Base-by-base conservation (phyloP, 2,329 filamentous ascomycete genomes). In the Ceratocystis papillata region DNA sequence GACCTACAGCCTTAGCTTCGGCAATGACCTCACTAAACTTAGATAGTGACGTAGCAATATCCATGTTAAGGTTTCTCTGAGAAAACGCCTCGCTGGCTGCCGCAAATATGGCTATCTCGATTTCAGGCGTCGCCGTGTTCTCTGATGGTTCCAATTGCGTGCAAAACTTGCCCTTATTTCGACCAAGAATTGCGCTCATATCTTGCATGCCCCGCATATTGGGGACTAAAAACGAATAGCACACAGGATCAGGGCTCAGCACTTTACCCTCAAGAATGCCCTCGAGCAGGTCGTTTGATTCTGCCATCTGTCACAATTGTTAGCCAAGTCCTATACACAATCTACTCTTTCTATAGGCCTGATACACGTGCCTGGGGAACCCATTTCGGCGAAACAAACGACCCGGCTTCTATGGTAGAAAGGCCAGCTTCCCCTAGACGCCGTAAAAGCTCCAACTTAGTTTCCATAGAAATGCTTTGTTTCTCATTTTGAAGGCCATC, bases 401-500 rank as follows among this genome's bases (percentile, higher is more conserved):
- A 89, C 0, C 89, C 90, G 20, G 88, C 86, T 74, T 95, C 90
- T 69, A 95, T 93, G 2, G 85, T 85, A 5, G 78, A 77, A 53
- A 94, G 74, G 0, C 90, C 90, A 0, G 88, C 87, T 69, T 77
- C 77, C 44, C 85, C 83, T 68, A 95, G 77, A 68, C 83, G 79
- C 70, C 86, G 81, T 48, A 95, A 88, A 64, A 95, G 76, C 70
- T 91, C 84, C 65, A 93, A 82, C 75, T 95, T 95, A 1, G 86
- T 90, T 5, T 80, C 79, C 10, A 89, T 78, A 0, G 88, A 79
- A 69, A 95, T 87, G 33, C 79, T 79, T 69, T 79, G 83, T 76
- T 88, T 88, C 77, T 94, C 88, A 73, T 94, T 95, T 74, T 96
- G 90, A 64, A 95, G 77, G n/a, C 90, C 90, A 77, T 95, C 90